Percentiles rank a stretch among this genome's conserved stretches.
Conservation (phyloP, 306 rosid genomes). For the Fragaria ananassa region DNA sequence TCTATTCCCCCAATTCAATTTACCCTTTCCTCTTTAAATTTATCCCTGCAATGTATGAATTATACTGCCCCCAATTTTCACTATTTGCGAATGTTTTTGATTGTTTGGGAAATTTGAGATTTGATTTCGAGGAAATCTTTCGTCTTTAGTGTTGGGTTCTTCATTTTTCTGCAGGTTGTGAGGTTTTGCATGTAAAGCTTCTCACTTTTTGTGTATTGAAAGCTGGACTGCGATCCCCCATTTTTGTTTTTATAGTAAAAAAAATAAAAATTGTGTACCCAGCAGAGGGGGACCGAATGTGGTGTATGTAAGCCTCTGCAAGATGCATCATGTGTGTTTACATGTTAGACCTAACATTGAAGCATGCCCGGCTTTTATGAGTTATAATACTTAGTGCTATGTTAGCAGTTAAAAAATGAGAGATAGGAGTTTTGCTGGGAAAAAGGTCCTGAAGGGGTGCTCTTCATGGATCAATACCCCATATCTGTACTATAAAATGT, state of each 20-base stretch:
- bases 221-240: not conserved
- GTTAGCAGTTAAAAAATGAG: not conserved
- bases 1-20: constrained; percentile 35
- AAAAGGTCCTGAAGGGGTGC: not conserved
- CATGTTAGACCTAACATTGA: not conserved
- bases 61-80: not conserved
- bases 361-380: not conserved
- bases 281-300: not conserved
- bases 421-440: not conserved
- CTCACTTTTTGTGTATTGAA: not conserved
- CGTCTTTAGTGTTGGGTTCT: not conserved
- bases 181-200: not conserved
- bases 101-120: not conserved
- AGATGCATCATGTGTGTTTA: not conserved
- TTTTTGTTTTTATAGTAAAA: not conserved
- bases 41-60: not conserved
- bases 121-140: not conserved
- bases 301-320: not conserved
- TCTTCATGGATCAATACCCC: not conserved
- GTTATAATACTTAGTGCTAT: not conserved
- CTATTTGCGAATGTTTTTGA: not conserved
- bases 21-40: not conserved
- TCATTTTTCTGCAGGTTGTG: not conserved
- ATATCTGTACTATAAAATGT: not conserved
- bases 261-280: not conserved